phyloP scores from a whole-genome alignment of 768 basidiomycete species.

The Rhizopogon rudus region DNA sequence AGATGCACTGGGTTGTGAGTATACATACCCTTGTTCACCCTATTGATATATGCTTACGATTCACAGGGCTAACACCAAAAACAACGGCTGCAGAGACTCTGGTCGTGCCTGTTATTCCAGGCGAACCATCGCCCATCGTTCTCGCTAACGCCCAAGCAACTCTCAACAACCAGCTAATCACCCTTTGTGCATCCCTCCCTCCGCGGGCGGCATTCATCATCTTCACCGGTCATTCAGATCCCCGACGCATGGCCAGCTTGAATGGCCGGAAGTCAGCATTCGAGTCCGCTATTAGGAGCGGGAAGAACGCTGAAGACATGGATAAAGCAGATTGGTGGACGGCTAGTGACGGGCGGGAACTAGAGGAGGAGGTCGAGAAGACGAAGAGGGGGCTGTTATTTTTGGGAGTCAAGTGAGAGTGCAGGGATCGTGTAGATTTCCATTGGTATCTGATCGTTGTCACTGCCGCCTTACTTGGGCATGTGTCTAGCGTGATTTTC shows the following conservation, averaged over 20 bases:
- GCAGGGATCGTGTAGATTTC: neutral
- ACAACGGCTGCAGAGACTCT: conserved; percentile 31
- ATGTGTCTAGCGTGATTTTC: neutral
- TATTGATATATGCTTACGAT: neutral
- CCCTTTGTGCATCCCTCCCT: conserved; percentile 66
- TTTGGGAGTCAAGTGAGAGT: conserved; percentile 47
- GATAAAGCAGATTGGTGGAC: conserved; percentile 65
- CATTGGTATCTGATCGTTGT: neutral
- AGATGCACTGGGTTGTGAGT: conserved; percentile 78
- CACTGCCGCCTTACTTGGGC: neutral
- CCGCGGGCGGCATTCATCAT: conserved; percentile 77
- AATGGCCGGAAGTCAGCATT: conserved; percentile 68
- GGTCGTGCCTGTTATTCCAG: conserved; percentile 13
- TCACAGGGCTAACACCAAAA: conserved; percentile 61
- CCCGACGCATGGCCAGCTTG: conserved; percentile 70
- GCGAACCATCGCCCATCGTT: conserved; percentile 30
- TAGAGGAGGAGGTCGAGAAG: conserved; percentile 77
- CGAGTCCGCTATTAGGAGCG: conserved; percentile 56
- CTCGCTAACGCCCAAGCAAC: conserved; percentile 35
- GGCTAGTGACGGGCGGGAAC: conserved; percentile 63
- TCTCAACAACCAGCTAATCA: conserved; percentile 57
- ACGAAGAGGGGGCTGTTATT: conserved; percentile 84
- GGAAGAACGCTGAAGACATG: conserved; percentile 53
- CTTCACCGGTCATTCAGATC: conserved; percentile 87
- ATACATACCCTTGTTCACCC: neutral